Evolutionary conservation across 78 protist species (phyloP).

Genomic region (Guillardia theta): DNA sequence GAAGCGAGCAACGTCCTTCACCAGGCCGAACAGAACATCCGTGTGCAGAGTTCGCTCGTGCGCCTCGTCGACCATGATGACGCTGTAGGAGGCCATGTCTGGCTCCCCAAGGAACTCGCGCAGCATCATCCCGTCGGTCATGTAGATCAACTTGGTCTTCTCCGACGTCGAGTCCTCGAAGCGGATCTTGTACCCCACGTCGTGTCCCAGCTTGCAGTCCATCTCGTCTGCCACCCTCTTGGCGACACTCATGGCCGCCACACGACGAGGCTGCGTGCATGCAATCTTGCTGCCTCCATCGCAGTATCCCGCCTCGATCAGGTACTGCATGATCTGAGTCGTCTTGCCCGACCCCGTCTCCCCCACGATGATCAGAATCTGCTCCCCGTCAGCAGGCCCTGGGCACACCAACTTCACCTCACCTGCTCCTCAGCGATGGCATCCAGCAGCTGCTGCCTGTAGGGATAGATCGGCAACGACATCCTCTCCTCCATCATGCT

Average conservation of each 20-base stretch:
- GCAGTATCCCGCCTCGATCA: constrained; percentile 46
- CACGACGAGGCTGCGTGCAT: constrained; percentile 63
- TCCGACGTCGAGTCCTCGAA: constrained; percentile 94
- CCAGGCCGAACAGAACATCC: constrained; percentile 96
- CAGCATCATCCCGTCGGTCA: constrained; percentile 88
- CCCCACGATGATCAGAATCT: constrained; percentile 65
- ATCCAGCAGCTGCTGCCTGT: background rate
- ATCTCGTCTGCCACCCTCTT: constrained; percentile 96
- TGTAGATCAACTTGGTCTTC: constrained; percentile 65
- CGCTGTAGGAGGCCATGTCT: constrained; percentile 9
- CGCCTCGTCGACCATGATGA: constrained; percentile 45
- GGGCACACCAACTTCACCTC: background rate
- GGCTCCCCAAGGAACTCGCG: constrained; percentile 89
- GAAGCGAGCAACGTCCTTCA: constrained; percentile 71
- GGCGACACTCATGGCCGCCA: constrained; percentile 97
- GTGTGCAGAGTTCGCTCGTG: constrained; percentile 97
- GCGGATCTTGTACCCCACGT: constrained; percentile 95
- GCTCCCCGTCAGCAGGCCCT: background rate
- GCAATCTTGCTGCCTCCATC: constrained; percentile 35
- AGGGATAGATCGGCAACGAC: background rate
- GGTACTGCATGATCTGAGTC: constrained; percentile 97
- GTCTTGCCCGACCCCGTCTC: constrained; percentile 96
- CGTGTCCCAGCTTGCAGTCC: constrained; percentile 72
- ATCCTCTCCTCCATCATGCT: background rate
- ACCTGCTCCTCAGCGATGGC: background rate